Evolutionary conservation across 345 rosid genomes (phyloP).

Genomic region (Citrus inodora): DNA sequence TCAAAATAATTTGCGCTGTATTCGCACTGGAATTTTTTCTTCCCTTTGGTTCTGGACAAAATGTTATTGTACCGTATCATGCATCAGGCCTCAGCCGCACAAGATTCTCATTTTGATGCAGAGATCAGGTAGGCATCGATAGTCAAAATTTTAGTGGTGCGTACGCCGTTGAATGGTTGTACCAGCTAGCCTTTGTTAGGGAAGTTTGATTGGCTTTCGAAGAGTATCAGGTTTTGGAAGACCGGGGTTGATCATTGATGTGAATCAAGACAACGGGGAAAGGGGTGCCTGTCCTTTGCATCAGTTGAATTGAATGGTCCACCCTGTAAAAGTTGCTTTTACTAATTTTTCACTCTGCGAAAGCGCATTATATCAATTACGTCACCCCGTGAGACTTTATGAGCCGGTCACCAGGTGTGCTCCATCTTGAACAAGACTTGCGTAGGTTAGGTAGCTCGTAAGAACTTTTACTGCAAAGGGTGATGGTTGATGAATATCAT

Average conservation of each 20-base stretch:
- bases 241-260: neutral
- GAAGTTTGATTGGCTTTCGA: neutral
- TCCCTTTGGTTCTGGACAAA: conserved; percentile 1
- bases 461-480: too few species aligned
- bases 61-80: neutral
- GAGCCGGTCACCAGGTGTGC: too few species aligned
- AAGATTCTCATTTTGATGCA: conserved; percentile 8
- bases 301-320: neutral
- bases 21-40: conserved; percentile 1
- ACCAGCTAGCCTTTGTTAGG: neutral
- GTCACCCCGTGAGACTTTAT: too few species aligned
- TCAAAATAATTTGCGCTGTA: neutral
- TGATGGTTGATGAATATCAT: too few species aligned
- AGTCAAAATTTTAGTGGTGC: neutral
- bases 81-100: neutral
- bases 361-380: too few species aligned
- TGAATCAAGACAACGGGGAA: neutral
- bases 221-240: neutral
- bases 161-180: too few species aligned
- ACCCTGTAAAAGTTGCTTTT: neutral
- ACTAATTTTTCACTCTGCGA: neutral
- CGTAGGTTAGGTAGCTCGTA: too few species aligned
- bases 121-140: neutral
- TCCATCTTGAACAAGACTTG: too few species aligned
- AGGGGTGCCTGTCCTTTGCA: neutral